Percentiles rank a stretch among this genome's conserved stretches.
phyloP scores from a whole-genome alignment of 306 rosid species.

The Pyrus communis region DNA sequence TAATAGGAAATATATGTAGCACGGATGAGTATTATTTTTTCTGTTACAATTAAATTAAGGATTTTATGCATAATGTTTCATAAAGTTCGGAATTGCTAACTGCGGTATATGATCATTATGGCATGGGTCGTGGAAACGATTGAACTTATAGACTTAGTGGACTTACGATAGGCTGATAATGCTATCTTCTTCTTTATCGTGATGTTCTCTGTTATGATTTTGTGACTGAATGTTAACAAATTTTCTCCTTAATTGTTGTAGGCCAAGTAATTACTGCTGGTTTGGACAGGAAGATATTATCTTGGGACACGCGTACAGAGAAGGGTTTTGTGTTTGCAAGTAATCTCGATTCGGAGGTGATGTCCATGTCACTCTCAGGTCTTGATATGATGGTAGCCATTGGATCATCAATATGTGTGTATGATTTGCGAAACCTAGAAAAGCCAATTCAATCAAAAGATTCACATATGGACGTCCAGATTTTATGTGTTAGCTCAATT shows the following conservation, averaged over 20 bases:
- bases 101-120: not conserved
- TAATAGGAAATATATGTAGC: not conserved
- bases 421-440: constrained; percentile 62
- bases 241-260: constrained; percentile 16
- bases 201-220: not conserved
- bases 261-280: constrained; percentile 76
- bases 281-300: constrained; percentile 54
- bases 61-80: not conserved
- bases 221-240: not conserved
- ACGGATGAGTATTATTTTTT: not conserved
- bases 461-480: constrained; percentile 39
- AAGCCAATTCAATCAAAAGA: constrained; percentile 40
- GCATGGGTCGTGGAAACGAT: not conserved
- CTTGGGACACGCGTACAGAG: constrained; percentile 55
- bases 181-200: not conserved
- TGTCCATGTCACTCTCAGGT: constrained; percentile 64
- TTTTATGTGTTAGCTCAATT: constrained; percentile 58
- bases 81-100: not conserved
- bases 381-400: constrained; percentile 43
- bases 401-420: constrained; percentile 45
- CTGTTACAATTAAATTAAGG: not conserved
- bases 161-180: not conserved
- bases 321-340: constrained; percentile 27
- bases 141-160: not conserved
- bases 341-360: constrained; percentile 46